Conservation (phyloP, 352 stramenopile species). For the Albugo laibachii region DNA sequence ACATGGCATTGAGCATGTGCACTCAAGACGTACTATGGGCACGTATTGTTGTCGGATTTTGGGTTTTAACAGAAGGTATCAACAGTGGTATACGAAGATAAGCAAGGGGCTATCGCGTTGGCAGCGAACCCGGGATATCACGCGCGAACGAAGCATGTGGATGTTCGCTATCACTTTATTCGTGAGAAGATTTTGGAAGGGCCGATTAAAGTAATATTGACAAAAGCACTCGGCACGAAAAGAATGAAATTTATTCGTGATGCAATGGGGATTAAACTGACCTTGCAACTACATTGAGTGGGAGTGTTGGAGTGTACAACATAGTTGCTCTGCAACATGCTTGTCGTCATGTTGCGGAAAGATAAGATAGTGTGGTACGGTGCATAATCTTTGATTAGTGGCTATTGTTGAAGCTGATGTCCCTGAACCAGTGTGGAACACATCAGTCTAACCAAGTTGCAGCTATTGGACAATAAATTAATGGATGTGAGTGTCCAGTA, state of each 20-base stretch:
- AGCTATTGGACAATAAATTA: no score
- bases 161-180: slow-evolving; percentile 10
- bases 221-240: slow-evolving; percentile 6
- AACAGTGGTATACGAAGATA: slow-evolving; percentile 6
- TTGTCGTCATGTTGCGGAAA: no score
- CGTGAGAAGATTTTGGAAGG: slow-evolving; percentile 5
- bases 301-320: not conserved
- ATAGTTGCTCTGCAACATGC: no score
- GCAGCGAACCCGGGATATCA: slow-evolving; percentile 1
- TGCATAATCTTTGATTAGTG: no score
- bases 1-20: slow-evolving; percentile 10
- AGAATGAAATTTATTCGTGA: not conserved
- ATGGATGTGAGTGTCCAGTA: no score
- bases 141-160: slow-evolving; percentile 10
- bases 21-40: slow-evolving; percentile 9
- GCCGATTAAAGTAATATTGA: slow-evolving; percentile 6
- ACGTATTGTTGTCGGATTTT: slow-evolving; percentile 1
- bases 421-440: no score
- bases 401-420: no score
- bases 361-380: no score
- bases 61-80: not conserved
- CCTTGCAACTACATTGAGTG: slow-evolving; percentile 1
- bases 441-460: no score
- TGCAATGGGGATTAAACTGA: not conserved
- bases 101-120: slow-evolving; percentile 9